Evolutionary conservation across 2,329 filamentous ascomycete genomes (phyloP).

Genomic region (Epichloe baconii): DNA sequence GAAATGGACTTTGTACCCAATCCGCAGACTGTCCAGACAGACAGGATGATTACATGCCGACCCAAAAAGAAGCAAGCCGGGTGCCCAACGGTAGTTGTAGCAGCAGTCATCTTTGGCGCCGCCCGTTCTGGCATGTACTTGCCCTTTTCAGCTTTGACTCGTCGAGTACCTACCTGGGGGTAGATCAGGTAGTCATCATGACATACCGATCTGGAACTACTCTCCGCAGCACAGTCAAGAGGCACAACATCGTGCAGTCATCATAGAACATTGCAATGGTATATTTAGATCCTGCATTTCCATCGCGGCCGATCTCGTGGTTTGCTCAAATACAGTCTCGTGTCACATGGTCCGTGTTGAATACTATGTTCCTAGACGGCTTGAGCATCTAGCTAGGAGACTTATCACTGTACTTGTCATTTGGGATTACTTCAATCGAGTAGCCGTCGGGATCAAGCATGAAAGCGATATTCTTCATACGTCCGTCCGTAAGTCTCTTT

Average conservation of each 20-base stretch:
- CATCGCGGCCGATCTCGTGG: background rate
- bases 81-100: no score
- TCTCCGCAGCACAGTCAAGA: no score
- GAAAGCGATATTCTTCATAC: slow-evolving; percentile 91
- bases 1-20: no score
- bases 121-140: no score
- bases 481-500: slow-evolving; percentile 84
- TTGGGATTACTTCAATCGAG: slow-evolving; percentile 73
- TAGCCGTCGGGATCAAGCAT: slow-evolving; percentile 79
- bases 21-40: no score
- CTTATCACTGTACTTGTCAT: slow-evolving; percentile 33
- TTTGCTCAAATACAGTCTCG: background rate
- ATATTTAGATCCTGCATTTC: background rate
- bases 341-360: background rate
- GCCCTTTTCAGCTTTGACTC: no score
- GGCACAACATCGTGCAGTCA: background rate
- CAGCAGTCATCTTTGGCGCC: no score
- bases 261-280: background rate
- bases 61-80: no score
- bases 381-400: background rate
- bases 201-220: no score
- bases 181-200: no score
- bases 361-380: background rate
- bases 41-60: no score
- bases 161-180: no score